phyloP scores from a whole-genome alignment of 441 rosid genomes.

The Iberis amara region DNA sequence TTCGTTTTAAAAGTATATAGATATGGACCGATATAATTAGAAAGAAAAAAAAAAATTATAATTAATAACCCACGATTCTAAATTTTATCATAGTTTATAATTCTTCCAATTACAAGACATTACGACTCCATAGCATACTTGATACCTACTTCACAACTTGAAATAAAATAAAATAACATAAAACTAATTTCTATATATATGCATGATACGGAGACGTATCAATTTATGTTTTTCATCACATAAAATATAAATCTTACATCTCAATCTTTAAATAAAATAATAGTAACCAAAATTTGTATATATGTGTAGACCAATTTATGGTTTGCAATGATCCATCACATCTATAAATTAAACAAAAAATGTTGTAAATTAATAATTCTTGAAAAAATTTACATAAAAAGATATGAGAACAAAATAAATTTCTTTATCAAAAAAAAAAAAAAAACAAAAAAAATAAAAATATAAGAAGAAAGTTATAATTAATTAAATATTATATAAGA shows the following conservation, averaged over 20 bases:
- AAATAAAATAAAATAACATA: background rate
- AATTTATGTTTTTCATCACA: slow-evolving; percentile 4
- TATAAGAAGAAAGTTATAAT: background rate
- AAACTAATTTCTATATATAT: background rate
- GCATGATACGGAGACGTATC: background rate
- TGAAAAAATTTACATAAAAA: background rate
- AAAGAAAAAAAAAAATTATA: background rate
- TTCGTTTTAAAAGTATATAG: slow-evolving; percentile 10
- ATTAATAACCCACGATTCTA: slow-evolving; percentile 19
- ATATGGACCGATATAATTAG: background rate
- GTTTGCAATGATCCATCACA: too few species aligned
- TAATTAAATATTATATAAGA: background rate
- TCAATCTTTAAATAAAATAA: too few species aligned
- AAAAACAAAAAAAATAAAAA: background rate
- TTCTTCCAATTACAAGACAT: slow-evolving; percentile 13
- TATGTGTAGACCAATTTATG: too few species aligned
- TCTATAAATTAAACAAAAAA: too few species aligned
- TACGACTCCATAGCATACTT: slow-evolving; percentile 17
- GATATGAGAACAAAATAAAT: too few species aligned
- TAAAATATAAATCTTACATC: slow-evolving; percentile 9
- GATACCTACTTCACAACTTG: slow-evolving; percentile 1
- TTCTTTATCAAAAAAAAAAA: background rate
- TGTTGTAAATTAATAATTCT: too few species aligned
- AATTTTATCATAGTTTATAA: slow-evolving; percentile 25
- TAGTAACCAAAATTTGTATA: too few species aligned